phyloP scores from a whole-genome alignment of 345 rosid species.

The Lenwebbia sp. region DNA sequence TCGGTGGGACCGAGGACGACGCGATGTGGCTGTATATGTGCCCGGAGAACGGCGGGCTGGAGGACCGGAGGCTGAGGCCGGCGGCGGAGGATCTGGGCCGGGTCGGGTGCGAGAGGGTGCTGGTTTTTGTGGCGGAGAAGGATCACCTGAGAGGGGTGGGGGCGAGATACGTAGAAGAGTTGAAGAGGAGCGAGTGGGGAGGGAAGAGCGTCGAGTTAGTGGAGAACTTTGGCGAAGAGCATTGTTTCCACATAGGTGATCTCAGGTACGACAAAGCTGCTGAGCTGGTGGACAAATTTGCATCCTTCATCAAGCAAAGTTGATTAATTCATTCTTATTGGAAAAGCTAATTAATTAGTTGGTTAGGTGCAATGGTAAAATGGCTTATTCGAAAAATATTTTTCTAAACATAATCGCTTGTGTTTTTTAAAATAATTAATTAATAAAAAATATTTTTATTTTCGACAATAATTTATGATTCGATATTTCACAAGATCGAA shows the following conservation, averaged over 20 bases:
- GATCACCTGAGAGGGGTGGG: constrained; percentile 16
- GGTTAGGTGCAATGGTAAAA: not conserved
- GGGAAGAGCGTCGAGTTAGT: constrained; percentile 10
- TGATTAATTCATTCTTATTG: not conserved
- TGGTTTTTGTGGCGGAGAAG: constrained; percentile 24
- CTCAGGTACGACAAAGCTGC: not conserved
- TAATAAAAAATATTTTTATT: no score
- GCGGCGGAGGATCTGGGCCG: constrained; percentile 9
- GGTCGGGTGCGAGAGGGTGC: constrained; percentile 20
- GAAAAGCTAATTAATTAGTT: not conserved
- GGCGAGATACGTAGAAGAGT: constrained; percentile 8
- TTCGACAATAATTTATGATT: no score
- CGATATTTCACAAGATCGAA: no score
- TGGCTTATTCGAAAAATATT: no score
- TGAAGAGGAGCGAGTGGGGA: constrained; percentile 25
- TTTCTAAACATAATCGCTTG: no score
- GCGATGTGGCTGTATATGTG: constrained; percentile 33
- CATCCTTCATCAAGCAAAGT: constrained; percentile 2
- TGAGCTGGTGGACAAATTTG: constrained; percentile 1
- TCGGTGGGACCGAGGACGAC: constrained; percentile 33
- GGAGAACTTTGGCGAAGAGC: constrained; percentile 1
- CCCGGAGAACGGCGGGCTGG: constrained; percentile 13
- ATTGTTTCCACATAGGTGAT: constrained; percentile 1
- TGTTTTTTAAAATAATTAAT: no score
- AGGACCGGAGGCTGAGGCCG: constrained; percentile 34